phyloP scores from a whole-genome alignment of 1,139 yeast genomes.

The Yamadazyma aaseri region DNA sequence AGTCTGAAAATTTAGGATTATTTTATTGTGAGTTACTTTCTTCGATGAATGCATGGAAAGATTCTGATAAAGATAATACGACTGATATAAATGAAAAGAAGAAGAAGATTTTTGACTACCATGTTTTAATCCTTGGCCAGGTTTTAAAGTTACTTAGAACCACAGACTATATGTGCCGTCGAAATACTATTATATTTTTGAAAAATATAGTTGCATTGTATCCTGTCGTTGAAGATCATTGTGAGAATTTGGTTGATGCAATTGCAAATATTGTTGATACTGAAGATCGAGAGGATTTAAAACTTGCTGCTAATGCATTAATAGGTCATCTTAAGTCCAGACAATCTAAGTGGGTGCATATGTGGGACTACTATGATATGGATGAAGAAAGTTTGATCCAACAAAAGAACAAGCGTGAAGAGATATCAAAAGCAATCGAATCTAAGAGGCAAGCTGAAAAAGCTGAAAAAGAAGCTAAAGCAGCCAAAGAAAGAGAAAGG shows the following conservation, averaged over 20 bases:
- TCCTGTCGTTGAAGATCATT: constrained; percentile 71
- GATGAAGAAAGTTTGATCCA: constrained; percentile 28
- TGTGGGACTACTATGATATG: constrained; percentile 57
- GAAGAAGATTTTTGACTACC: constrained; percentile 53
- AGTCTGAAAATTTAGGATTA: constrained; percentile 81
- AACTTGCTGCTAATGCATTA: constrained; percentile 74
- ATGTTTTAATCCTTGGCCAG: constrained; percentile 46
- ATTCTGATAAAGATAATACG: constrained; percentile 18
- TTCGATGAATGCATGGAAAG: constrained; percentile 44
- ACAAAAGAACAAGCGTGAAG: constrained; percentile 24
- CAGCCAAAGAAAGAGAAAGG: constrained; percentile 20
- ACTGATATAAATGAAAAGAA: constrained; percentile 38
- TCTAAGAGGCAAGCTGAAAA: constrained; percentile 16
- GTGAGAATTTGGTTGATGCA: constrained; percentile 49
- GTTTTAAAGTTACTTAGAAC: constrained; percentile 50
- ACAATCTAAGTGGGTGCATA: constrained; percentile 53
- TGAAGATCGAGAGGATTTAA: constrained; percentile 79
- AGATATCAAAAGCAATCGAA: constrained; percentile 14
- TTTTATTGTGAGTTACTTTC: constrained; percentile 61
- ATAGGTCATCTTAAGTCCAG: constrained; percentile 68
- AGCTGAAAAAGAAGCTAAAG: constrained; percentile 19
- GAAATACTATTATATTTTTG: constrained; percentile 77
- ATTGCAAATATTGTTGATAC: constrained; percentile 47
- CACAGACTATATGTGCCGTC: constrained; percentile 73
- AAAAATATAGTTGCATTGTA: constrained; percentile 64